Base-by-base conservation (phyloP, 495 filamentous ascomycete genomes). In the Tuber brumale region DNA sequence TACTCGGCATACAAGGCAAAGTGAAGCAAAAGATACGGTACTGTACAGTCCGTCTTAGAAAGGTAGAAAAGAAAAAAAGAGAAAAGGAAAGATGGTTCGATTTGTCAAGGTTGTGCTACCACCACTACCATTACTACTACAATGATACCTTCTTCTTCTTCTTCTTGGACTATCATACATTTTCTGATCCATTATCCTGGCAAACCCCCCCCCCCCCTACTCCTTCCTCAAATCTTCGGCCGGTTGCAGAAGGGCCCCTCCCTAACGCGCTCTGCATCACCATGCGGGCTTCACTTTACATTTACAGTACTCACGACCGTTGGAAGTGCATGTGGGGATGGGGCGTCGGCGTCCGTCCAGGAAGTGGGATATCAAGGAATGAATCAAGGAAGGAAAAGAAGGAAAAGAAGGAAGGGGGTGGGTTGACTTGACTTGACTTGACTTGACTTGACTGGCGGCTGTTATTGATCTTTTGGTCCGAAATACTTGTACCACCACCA, bases 291-390 rank as follows among this genome's bases (percentile, higher is more conserved):
- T 12, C 57, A 61, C n/a, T 61, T 61, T 31, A 31, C 57, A 31
- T 61, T 61, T 61, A n/a, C n/a, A n/a, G n/a, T n/a, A 61, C 23
- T 61, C 57, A 31, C 57, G 27, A 61, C 57, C 57, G 57, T 61
- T 61, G 57, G 57, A 31, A 37, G 37, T 37, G 37, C 37, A 37
- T 37, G 37, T 1, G n/a, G 31, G 57, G 10, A 61, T 31, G n/a
- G 27, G 8, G 10, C 5, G n/a, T 61, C n/a, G 57, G 57, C n/a
- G n/a, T 37, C 37, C 37, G 3, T 27, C 12, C 10, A 61, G 57
- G 57, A 31, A 14, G 57, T 14, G 57, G 57, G 27, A 61, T 31
- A 37, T 61, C 57, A 16, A 16, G n/a, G 57, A 61, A n/a, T 1
- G n/a, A n/a, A n/a, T n/a, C n/a, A n/a, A n/a, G n/a, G n/a, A n/a